These are phyloP conservation scores for Coemansia sp. DNA, from an alignment of 192 early-diverging fungal genomes.

Conservation along the genomic window DNA sequence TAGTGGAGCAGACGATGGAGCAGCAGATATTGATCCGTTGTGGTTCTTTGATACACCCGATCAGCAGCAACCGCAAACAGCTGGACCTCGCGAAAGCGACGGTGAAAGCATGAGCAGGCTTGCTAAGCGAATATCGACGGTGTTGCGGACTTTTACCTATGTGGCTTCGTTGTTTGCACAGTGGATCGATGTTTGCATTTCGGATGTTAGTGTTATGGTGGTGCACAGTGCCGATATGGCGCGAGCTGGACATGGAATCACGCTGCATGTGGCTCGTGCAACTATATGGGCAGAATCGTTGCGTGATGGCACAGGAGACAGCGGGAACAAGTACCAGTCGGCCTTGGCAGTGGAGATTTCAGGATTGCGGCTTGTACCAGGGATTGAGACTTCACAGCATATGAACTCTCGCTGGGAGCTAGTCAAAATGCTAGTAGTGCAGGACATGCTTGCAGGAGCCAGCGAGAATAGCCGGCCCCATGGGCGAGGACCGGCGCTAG, in stretches of 20 bases:
- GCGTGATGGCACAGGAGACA: conserved; percentile 22
- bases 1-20: background rate
- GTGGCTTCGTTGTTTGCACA: conserved; percentile 47
- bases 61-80: background rate
- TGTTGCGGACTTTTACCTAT: conserved; percentile 48
- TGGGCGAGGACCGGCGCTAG: conserved; percentile 33
- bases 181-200: conserved; percentile 48
- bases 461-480: conserved; percentile 32
- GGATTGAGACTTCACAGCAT: conserved; percentile 37
- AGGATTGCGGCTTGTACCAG: conserved; percentile 35
- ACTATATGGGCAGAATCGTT: conserved; percentile 51
- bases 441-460: conserved; percentile 45
- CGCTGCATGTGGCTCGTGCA: conserved; percentile 30
- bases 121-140: conserved; percentile 36
- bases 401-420: conserved; percentile 54
- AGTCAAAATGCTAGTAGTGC: conserved; percentile 52
- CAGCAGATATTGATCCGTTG: conserved; percentile 9
- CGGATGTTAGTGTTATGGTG: conserved; percentile 38
- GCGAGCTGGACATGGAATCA: conserved; percentile 45
- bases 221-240: conserved; percentile 43
- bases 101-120: conserved; percentile 34
- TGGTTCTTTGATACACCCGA: conserved; percentile 23
- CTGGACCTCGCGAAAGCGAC: background rate
- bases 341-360: conserved; percentile 40
- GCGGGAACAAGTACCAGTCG: conserved; percentile 42